Evolutionary conservation across 192 early-diverging fungal species (phyloP), one percentile per base, ranked within the genome.

Genomic region (Geranomyces variabilis): DNA sequence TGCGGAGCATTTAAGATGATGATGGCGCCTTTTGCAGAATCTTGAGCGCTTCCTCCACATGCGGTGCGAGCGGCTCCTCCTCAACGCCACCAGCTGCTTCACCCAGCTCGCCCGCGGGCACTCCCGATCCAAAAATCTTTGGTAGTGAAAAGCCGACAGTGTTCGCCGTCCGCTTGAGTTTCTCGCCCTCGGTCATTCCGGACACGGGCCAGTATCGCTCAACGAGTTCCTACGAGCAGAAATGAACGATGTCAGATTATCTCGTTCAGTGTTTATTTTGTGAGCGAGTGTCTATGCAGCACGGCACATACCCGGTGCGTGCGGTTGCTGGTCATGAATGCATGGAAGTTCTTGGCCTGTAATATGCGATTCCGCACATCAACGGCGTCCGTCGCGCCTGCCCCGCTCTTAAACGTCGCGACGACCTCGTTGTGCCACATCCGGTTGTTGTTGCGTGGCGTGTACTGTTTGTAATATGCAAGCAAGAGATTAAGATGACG

Each of bases 121-220:
- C 67, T 19, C 55, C 49, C 1, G 67, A 24, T 14, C 67, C 74
- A 75, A 75, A 62, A 19, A 63, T 65, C 51, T 76, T 70, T 22
- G 79, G 79, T 29, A 80, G 55, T 17, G 51, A 44, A n/a, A 80
- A 51, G 31, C 79, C 79, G 28, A 80, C 79, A 13, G 67, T 70
- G 47, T 76, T 71, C 6, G 79, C 79, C 22, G 79, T 80, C 67
- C 65, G 33, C 17, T 64, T 63, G 14, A 80, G 65, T 26, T 70
- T 72, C 56, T 80, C 70, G 26, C 67, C 70, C 45, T 63, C 33
- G 17, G 74, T 66, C 24, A 80, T 41, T 26, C 53, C 62, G 5
- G 69, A 48, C 13, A 51, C 66, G 14, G 79, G 79, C 79, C 79
- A 80, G 68, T 80, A 80, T 24, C 75, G 62, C 57, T 76, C 71